A percentile compares a stretch with the other conserved stretches of the same genome.
Evolutionary conservation across 2,329 filamentous ascomycete genomes (phyloP).

Genomic region (Pseudogymnoascus sp.): DNA sequence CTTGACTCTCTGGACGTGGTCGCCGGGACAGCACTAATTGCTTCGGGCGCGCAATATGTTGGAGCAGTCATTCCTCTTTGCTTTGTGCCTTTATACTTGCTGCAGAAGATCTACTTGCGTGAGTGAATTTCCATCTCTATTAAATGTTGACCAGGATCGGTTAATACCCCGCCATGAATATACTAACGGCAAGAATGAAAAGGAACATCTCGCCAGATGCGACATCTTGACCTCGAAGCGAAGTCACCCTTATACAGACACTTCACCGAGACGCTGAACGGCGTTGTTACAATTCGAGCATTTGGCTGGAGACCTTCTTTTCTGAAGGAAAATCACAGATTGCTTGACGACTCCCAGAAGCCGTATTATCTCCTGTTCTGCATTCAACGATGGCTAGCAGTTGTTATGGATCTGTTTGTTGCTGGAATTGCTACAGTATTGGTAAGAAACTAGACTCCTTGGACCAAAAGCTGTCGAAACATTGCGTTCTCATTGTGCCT

Average conservation of each 20-base stretch:
- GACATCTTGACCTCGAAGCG: conserved; percentile 37
- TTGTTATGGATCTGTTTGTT: conserved; percentile 33
- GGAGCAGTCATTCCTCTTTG: conserved; percentile 33
- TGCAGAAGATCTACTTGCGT: conserved; percentile 35
- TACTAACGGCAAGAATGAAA: neutral
- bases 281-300: conserved; percentile 47
- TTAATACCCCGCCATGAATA: neutral
- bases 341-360: conserved; percentile 42
- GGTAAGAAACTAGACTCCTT: neutral
- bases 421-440: conserved; percentile 18
- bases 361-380: conserved; percentile 39
- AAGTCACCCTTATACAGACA: conserved; percentile 48
- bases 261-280: conserved; percentile 49
- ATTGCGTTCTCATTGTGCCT: neutral
- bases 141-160: neutral
- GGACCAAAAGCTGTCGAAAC: neutral
- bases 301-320: conserved; percentile 40
- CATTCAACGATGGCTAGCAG: conserved; percentile 38
- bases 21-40: conserved; percentile 31
- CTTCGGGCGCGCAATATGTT: conserved; percentile 37
- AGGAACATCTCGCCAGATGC: conserved; percentile 39
- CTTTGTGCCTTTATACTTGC: neutral
- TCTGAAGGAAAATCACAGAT: conserved; percentile 19
- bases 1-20: conserved; percentile 30
- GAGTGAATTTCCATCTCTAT: neutral